Base-by-base conservation (phyloP, 1,284 basidiomycete species). In the Xerocomus cyaneibrunnescens region DNA sequence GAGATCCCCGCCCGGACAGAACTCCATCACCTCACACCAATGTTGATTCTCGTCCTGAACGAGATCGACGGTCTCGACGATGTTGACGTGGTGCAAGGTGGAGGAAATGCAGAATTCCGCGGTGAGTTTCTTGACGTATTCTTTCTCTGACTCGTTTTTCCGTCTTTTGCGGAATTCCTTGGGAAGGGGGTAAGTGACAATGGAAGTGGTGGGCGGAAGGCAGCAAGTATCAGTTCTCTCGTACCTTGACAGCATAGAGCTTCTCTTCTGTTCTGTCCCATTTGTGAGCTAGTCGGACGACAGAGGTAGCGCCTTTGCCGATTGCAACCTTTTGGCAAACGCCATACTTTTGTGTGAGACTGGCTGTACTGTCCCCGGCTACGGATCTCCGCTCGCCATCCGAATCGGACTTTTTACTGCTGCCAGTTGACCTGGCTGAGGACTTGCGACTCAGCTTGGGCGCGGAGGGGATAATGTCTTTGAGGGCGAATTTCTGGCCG, bases 11-110 rank as follows among this genome's bases (percentile, higher is more conserved):
- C 96, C 96, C 2, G 93, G 92, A 71, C 96, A 98, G 68, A 95
- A 98, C 74, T 99, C 97, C 97, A 99, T 98, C 55, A 99, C 96
- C 72, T 99, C 96, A 69, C 96, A 99, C 96, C 96, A 99, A 66
- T 94, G 89, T 57, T 92, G 87, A 59, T 79, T 85, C 73, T 99
- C 96, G 72, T 99, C 96, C 67, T 99, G 96, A 23, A 99, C 91
- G 58, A 99, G 84, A 73, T 99, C 96, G 55, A 99, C 97, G 3
- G 96, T 99, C 77, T 99, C 96, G 65, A 99, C 95, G 64, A 99
- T 83, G 72, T 99, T 99, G 69, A 86, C 78, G 68, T 98, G 96
- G 69, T 98, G 95, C 38, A 99, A 75, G 1, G 97, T 98, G 30
- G 95, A 98, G 30, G 94, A 96, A 58, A 99, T 99, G 74, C 96